Percentiles rank a stretch among this genome's conserved stretches.
phyloP scores from a whole-genome alignment of 129 eudicot species.

The Escallonia herrerae region DNA sequence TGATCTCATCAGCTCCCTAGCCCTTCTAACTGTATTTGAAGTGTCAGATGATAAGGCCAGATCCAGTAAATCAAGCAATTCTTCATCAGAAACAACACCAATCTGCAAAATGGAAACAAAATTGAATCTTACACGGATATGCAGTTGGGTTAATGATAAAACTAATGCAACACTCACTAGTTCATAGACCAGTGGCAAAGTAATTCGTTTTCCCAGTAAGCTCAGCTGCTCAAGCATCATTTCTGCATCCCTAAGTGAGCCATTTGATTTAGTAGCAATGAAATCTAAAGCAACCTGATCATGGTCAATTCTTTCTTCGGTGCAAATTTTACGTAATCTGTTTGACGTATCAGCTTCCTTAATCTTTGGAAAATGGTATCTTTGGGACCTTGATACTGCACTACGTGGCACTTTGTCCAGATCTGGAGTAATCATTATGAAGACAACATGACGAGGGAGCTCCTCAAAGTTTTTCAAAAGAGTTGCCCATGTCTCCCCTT shows the following conservation, averaged over 20 bases:
- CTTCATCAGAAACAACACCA: conserved; percentile 94
- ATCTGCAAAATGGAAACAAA: conserved; percentile 32
- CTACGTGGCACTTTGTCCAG: conserved; percentile 60
- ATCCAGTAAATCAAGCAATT: conserved; percentile 77
- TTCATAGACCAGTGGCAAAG: conserved; percentile 62
- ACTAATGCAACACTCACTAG: conserved; percentile 43
- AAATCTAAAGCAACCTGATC: conserved; percentile 66
- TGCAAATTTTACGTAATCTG: conserved; percentile 53
- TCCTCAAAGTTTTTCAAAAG: conserved; percentile 44
- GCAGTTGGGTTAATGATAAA: background rate
- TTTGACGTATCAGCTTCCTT: conserved; percentile 51
- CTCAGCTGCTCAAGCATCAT: conserved; percentile 96
- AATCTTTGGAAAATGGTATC: conserved; percentile 58
- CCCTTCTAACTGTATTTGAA: conserved; percentile 72
- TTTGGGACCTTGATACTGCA: conserved; percentile 54
- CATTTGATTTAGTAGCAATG: conserved; percentile 67
- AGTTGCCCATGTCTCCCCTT: conserved; percentile 61
- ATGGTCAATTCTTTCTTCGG: conserved; percentile 63
- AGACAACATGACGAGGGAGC: conserved; percentile 58
- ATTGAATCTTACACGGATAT: background rate
- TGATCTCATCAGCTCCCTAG: conserved; percentile 86
- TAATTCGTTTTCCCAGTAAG: conserved; percentile 74
- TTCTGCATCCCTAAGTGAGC: conserved; percentile 88
- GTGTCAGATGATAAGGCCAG: conserved; percentile 88
- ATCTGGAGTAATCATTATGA: conserved; percentile 78